These are phyloP conservation scores for Amylocystis lapponica DNA, from an alignment of 768 basidiomycete species.

Conservation along the genomic window DNA sequence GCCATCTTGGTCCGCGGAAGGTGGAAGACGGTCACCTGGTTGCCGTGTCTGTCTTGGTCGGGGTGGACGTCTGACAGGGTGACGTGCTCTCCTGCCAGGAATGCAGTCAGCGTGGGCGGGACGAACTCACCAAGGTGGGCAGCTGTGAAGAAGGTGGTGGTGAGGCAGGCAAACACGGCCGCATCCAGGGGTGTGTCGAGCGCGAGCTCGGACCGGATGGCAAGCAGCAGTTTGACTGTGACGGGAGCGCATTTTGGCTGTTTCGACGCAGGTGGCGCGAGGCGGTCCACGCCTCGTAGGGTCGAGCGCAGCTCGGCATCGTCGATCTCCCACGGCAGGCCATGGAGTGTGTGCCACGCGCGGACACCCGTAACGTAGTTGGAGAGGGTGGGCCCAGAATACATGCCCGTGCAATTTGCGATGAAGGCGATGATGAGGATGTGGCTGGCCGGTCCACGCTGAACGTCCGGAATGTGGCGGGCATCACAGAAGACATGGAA, in stretches of 20 bases:
- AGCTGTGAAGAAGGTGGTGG: too few species aligned
- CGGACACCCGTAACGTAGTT: slow-evolving; percentile 34
- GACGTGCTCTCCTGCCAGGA: background rate
- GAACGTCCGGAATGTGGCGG: slow-evolving; percentile 29
- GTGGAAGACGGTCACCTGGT: slow-evolving; percentile 19
- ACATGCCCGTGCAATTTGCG: slow-evolving; percentile 19
- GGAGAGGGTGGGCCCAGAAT: slow-evolving; percentile 25
- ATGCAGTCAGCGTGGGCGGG: background rate
- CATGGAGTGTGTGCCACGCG: too few species aligned
- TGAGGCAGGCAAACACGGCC: too few species aligned
- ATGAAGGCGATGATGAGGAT: slow-evolving; percentile 19
- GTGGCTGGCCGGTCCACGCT: slow-evolving; percentile 22
- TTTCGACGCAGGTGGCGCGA: slow-evolving; percentile 27
- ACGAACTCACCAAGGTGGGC: slow-evolving; percentile 2
- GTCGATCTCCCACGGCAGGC: too few species aligned
- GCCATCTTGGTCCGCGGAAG: too few species aligned
- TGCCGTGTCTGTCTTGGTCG: slow-evolving; percentile 18
- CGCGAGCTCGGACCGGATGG: slow-evolving; percentile 9
- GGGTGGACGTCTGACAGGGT: slow-evolving; percentile 9
- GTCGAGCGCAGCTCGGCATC: slow-evolving; percentile 20
- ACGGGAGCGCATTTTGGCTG: slow-evolving; percentile 25
- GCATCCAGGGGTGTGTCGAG: background rate
- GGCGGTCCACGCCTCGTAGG: slow-evolving; percentile 22
- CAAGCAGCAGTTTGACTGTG: slow-evolving; percentile 12
- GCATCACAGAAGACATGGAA: too few species aligned